These are phyloP conservation scores for Paraphoma sp. DNA, from an alignment of 2,329 filamentous ascomycete species.

Conservation along the genomic window DNA sequence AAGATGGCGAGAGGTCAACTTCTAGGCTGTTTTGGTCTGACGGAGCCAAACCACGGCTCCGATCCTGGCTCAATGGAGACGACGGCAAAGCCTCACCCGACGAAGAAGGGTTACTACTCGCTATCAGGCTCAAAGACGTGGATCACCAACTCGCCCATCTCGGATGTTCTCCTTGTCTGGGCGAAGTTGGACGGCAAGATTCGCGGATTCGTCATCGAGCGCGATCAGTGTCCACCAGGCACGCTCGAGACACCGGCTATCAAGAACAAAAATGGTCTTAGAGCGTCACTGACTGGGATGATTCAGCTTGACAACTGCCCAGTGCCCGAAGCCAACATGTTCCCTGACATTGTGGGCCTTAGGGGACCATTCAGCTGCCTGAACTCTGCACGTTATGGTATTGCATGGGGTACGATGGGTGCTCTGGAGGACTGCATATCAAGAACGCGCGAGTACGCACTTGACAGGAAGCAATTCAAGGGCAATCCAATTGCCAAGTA, in stretches of 20 bases:
- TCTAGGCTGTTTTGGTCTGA: slow-evolving; percentile 86
- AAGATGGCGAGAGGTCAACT: slow-evolving; percentile 82
- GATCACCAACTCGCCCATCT: slow-evolving; percentile 94
- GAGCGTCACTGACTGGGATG: slow-evolving; percentile 96
- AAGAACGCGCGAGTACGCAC: slow-evolving; percentile 81
- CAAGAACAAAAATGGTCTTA: slow-evolving; percentile 93
- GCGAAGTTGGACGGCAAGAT: slow-evolving; percentile 95
- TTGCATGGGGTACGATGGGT: slow-evolving; percentile 91
- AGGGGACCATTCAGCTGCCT: slow-evolving; percentile 90
- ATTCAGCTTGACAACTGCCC: slow-evolving; percentile 93
- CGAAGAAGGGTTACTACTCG: slow-evolving; percentile 80
- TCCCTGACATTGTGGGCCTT: slow-evolving; percentile 86
- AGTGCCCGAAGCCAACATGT: slow-evolving; percentile 90
- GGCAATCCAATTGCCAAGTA: slow-evolving; percentile 94
- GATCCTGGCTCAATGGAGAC: slow-evolving; percentile 94
- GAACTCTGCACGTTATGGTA: slow-evolving; percentile 92
- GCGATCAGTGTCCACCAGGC: slow-evolving; percentile 81
- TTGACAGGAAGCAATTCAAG: slow-evolving; percentile 96
- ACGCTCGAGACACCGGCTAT: slow-evolving; percentile 90
- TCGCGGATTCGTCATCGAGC: slow-evolving; percentile 87
- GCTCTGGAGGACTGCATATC: slow-evolving; percentile 90
- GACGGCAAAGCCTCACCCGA: slow-evolving; percentile 80
- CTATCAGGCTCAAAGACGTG: slow-evolving; percentile 88
- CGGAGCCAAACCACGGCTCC: slow-evolving; percentile 91
- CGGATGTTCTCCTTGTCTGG: slow-evolving; percentile 87